A percentile compares a stretch with the other conserved stretches of the same genome.
phyloP scores from a whole-genome alignment of 352 stramenopile genomes.

The Phytophthora idaei region DNA sequence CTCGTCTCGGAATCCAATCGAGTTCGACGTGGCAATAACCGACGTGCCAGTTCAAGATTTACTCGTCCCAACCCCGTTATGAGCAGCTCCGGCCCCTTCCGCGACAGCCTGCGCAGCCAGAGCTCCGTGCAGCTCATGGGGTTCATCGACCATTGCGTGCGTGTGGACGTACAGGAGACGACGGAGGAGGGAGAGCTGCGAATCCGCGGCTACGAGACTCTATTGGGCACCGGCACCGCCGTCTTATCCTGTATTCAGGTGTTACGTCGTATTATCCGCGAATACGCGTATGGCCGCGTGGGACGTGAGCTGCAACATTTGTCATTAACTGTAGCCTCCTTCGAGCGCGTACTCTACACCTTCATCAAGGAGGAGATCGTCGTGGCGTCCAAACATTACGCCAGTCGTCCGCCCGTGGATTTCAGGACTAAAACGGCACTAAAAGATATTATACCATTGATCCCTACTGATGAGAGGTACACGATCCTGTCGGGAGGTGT shows the following conservation, averaged over 20 bases:
- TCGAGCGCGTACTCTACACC: constrained; percentile 85
- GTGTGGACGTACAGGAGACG: constrained; percentile 49
- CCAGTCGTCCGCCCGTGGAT: constrained; percentile 56
- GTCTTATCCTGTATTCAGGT: constrained; percentile 82
- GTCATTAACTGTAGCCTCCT: constrained; percentile 84
- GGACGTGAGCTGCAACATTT: constrained; percentile 86
- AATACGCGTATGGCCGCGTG: constrained; percentile 84
- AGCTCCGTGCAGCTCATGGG: constrained; percentile 87
- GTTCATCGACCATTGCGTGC: constrained; percentile 71
- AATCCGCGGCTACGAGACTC: constrained; percentile 74
- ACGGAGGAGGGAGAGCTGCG: constrained; percentile 74
- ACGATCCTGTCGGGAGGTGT: constrained; percentile 84
- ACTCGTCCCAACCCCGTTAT: constrained; percentile 1
- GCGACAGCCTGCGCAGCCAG: constrained; percentile 59
- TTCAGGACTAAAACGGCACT: constrained; percentile 83
- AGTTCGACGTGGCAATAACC: constrained; percentile 22
- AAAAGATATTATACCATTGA: constrained; percentile 90
- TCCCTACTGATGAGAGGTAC: constrained; percentile 79
- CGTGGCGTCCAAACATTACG: constrained; percentile 73
- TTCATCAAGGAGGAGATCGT: constrained; percentile 92
- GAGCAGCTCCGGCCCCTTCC: constrained; percentile 14
- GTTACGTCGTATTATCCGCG: constrained; percentile 83
- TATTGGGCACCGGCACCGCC: constrained; percentile 68
- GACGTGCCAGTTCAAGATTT: constrained; percentile 7
- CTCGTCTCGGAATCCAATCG: constrained; percentile 8